Percentiles rank a stretch among this genome's conserved stretches.
phyloP scores from a whole-genome alignment of 768 basidiomycete species.

The Rhodotorula babjevae region DNA sequence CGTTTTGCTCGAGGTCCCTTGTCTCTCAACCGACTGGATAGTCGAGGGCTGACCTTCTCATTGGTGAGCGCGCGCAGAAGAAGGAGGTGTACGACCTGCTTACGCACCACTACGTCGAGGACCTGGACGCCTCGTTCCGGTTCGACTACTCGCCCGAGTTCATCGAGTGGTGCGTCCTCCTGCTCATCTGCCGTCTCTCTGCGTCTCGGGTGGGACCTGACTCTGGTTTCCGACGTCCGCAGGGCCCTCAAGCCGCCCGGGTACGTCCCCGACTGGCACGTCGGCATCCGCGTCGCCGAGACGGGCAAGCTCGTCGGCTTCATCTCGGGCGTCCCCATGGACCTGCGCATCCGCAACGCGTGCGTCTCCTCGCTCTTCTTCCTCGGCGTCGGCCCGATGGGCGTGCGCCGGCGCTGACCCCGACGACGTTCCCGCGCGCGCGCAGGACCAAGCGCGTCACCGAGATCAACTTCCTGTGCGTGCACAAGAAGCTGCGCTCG shows the following conservation, averaged over 20 bases:
- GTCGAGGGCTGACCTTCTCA: neutral
- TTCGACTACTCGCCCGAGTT: slow-evolving; percentile 96
- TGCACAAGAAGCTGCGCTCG: slow-evolving; percentile 93
- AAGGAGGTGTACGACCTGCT: slow-evolving; percentile 88
- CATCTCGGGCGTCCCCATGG: slow-evolving; percentile 86
- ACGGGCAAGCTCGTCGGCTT: slow-evolving; percentile 94
- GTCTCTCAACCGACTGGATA: neutral
- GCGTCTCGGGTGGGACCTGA: too few relatives aligned
- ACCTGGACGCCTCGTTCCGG: slow-evolving; percentile 89
- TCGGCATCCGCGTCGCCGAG: slow-evolving; percentile 69
- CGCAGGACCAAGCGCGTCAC: slow-evolving; percentile 63
- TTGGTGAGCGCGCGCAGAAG: slow-evolving; percentile 49
- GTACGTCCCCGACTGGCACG: slow-evolving; percentile 88
- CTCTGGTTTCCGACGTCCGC: neutral
- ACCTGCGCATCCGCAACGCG: slow-evolving; percentile 76
- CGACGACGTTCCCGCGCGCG: neutral
- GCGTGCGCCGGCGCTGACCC: too few relatives aligned
- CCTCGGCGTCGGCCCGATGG: neutral
- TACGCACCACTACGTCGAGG: slow-evolving; percentile 92
- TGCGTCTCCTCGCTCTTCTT: slow-evolving; percentile 49
- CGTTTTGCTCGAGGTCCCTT: neutral
- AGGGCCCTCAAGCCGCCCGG: slow-evolving; percentile 95
- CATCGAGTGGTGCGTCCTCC: slow-evolving; percentile 65
- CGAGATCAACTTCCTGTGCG: slow-evolving; percentile 96
- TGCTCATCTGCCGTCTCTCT: too few relatives aligned